Percentiles rank a stretch among this genome's conserved stretches.
Evolutionary conservation across 2,329 filamentous ascomycete genomes (phyloP).

Genomic region (Diaporthe sp.): DNA sequence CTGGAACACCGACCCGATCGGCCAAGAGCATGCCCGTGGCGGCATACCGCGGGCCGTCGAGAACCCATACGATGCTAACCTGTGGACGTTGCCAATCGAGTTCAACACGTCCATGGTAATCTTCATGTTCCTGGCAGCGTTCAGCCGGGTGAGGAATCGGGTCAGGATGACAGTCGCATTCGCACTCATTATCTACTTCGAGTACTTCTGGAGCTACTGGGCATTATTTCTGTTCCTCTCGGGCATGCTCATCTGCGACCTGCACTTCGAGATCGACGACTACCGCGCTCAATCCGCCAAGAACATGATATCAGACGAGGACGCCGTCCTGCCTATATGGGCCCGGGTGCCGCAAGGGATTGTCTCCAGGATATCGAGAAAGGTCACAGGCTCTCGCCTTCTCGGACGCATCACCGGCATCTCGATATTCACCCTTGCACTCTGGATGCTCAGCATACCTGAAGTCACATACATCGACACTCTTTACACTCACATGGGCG

Average conservation of each 20-base stretch:
- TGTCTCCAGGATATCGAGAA: neutral
- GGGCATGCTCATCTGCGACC: conserved; percentile 52
- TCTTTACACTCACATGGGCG: conserved; percentile 10
- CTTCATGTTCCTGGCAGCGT: conserved; percentile 51
- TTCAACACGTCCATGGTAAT: conserved; percentile 54
- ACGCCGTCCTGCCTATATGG: conserved; percentile 19
- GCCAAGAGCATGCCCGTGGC: conserved; percentile 18
- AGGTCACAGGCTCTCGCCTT: neutral
- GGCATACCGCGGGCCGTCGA: conserved; percentile 16
- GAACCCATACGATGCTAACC: conserved; percentile 50
- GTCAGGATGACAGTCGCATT: conserved; percentile 44
- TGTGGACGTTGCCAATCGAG: conserved; percentile 56
- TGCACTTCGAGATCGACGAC: conserved; percentile 46
- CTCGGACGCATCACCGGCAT: conserved; percentile 2
- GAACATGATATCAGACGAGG: neutral
- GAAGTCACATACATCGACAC: conserved; percentile 16
- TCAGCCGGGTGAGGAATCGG: conserved; percentile 45
- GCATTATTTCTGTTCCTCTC: conserved; percentile 49
- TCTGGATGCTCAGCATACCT: conserved; percentile 38
- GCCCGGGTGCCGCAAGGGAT: neutral
- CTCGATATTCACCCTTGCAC: neutral
- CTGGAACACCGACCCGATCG: conserved; percentile 43
- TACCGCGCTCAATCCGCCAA: neutral
- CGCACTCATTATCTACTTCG: conserved; percentile 45
- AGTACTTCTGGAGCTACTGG: conserved; percentile 48